These are phyloP conservation scores for Sporobolomyces roseus DNA, from an alignment of 768 basidiomycete species.

Conservation along the genomic window DNA sequence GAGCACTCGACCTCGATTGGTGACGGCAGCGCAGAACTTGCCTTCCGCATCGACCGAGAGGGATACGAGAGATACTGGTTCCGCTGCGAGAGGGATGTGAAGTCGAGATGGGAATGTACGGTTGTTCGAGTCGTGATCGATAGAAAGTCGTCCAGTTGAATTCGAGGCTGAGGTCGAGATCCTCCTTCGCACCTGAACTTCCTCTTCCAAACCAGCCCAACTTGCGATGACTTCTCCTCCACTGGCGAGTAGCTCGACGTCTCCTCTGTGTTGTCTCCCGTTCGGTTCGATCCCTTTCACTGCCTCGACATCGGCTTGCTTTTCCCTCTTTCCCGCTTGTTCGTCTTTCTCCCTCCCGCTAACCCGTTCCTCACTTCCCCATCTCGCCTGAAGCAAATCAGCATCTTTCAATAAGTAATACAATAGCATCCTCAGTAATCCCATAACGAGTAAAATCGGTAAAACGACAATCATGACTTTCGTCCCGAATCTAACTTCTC, in stretches of 20 bases:
- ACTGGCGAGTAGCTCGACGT: slow-evolving; percentile 73
- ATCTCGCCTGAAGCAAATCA: slow-evolving; percentile 81
- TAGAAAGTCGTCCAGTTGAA: background rate
- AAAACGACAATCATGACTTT: slow-evolving; percentile 63
- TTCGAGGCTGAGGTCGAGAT: slow-evolving; percentile 53
- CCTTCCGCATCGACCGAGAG: slow-evolving; percentile 64
- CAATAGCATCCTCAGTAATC: slow-evolving; percentile 68
- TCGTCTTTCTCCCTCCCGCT: slow-evolving; percentile 35
- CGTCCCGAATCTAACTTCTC: slow-evolving; percentile 48
- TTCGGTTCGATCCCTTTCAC: slow-evolving; percentile 62
- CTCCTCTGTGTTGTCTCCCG: slow-evolving; percentile 73
- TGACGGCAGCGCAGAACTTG: slow-evolving; percentile 66
- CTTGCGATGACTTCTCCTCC: slow-evolving; percentile 65
- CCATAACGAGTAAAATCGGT: slow-evolving; percentile 75
- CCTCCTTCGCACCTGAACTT: slow-evolving; percentile 57
- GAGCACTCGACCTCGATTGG: slow-evolving; percentile 62
- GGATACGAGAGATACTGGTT: slow-evolving; percentile 55
- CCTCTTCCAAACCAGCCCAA: slow-evolving; percentile 70
- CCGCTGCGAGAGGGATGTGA: slow-evolving; percentile 55
- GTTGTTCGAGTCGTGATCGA: slow-evolving; percentile 3
- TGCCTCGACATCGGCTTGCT: slow-evolving; percentile 29
- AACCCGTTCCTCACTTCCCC: slow-evolving; percentile 49
- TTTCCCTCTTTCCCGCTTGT: background rate
- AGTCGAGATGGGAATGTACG: slow-evolving; percentile 55
- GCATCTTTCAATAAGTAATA: slow-evolving; percentile 85